Evolutionary conservation across 2,329 filamentous ascomycete genomes (phyloP).

Genomic region (Pseudonectria buxi): DNA sequence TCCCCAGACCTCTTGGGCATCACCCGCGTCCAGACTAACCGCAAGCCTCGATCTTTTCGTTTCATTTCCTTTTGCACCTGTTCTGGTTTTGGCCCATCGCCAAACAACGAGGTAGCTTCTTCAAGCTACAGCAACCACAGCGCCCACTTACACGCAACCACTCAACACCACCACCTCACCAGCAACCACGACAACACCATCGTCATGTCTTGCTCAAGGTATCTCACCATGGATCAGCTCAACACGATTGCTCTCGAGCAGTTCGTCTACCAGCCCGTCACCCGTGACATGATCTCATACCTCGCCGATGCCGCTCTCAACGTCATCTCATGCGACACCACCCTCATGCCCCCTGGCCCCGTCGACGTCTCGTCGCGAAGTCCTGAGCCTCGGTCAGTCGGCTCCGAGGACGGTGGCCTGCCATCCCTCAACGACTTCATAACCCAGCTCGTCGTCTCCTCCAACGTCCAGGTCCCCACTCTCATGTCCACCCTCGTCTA

Average conservation of each 20-base stretch:
- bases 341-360: constrained; percentile 43
- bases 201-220: constrained; percentile 40
- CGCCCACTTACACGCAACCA: constrained; percentile 6
- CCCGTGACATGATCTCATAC: constrained; percentile 69
- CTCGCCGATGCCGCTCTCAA: constrained; percentile 66
- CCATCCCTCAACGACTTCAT: constrained; percentile 89
- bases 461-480: constrained; percentile 94
- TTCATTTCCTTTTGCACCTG: constrained; percentile 4
- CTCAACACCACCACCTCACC: constrained; percentile 21
- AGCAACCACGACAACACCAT: constrained; percentile 2
- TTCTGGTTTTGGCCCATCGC: not conserved
- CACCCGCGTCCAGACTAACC: constrained; percentile 2
- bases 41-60: too few species aligned
- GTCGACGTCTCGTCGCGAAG: constrained; percentile 39
- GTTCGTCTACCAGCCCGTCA: constrained; percentile 73
- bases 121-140: not conserved
- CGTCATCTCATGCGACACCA: constrained; percentile 73
- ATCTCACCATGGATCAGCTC: constrained; percentile 46
- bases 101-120: not conserved
- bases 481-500: constrained; percentile 97
- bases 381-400: constrained; percentile 41
- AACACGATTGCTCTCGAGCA: constrained; percentile 72
- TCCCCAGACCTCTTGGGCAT: constrained; percentile 5
- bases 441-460: constrained; percentile 79
- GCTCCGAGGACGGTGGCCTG: constrained; percentile 47